Conservation (phyloP, 352 stramenopile genomes). For the Phytopythium boreale region DNA sequence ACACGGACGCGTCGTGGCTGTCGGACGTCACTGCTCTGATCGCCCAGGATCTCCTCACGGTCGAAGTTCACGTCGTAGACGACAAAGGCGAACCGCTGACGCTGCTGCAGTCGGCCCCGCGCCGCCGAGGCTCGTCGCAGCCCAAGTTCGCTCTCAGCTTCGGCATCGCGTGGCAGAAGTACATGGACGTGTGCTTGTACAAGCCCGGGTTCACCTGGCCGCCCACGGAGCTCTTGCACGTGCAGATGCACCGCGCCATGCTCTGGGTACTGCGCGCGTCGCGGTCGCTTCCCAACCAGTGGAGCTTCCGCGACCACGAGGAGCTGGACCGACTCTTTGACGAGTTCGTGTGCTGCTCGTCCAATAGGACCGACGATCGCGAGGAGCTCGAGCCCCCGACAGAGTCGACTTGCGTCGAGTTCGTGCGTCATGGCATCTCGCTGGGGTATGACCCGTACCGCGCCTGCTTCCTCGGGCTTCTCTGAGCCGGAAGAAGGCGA, state of each 20-base stretch:
- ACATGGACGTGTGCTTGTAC: slow-evolving; percentile 9
- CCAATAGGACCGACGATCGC: background rate
- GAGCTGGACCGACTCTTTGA: slow-evolving; percentile 1
- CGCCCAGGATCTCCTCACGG: background rate
- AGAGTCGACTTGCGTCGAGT: slow-evolving; percentile 9
- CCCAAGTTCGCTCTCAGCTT: background rate
- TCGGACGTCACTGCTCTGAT: slow-evolving; percentile 3
- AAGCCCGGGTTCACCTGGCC: slow-evolving; percentile 6
- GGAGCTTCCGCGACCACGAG: slow-evolving; percentile 1
- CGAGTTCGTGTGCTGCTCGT: slow-evolving; percentile 1
- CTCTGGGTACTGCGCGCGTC: slow-evolving; percentile 2
- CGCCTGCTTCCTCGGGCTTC: slow-evolving; percentile 6
- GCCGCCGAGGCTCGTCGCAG: background rate
- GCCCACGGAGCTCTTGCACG: background rate
- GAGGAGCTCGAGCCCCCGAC: slow-evolving; percentile 1
- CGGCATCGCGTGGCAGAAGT: slow-evolving; percentile 7
- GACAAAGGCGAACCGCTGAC: background rate
- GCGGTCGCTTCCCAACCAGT: background rate
- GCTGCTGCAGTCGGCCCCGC: background rate
- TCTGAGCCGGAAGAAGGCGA: background rate
- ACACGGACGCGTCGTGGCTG: background rate
- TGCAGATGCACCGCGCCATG: slow-evolving; percentile 4
- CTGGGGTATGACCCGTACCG: slow-evolving; percentile 8
- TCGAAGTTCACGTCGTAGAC: background rate
- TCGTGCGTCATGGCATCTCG: background rate